Percentiles rank a stretch among this genome's conserved stretches.
Evolutionary conservation across 2,329 filamentous ascomycete species (phyloP).

Genomic region (Aspergillus tubingensis): DNA sequence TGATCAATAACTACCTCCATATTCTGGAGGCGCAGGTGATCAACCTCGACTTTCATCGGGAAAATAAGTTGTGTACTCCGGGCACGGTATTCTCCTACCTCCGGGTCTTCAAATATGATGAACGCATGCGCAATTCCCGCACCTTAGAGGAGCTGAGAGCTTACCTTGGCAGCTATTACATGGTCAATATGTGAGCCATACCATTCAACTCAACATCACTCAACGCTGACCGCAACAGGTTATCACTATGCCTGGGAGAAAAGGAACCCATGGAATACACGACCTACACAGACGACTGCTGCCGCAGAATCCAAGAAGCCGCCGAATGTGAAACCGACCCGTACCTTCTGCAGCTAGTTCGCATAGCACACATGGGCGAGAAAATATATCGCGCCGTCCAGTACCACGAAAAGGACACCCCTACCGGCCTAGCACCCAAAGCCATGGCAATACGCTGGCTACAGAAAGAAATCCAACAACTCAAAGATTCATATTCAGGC

Average conservation of each 20-base stretch:
- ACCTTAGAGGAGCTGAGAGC: constrained; percentile 57
- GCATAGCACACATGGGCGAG: constrained; percentile 54
- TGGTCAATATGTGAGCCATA: constrained; percentile 54
- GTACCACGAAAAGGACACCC: constrained; percentile 21
- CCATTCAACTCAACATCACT: neutral
- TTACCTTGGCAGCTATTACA: constrained; percentile 57
- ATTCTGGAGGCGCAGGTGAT: constrained; percentile 51
- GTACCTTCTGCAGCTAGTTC: constrained; percentile 51
- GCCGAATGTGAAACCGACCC: constrained; percentile 52
- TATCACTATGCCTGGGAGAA: constrained; percentile 40
- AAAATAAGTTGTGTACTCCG: neutral
- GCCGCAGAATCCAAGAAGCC: constrained; percentile 48
- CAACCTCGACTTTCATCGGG: constrained; percentile 43
- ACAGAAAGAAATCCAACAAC: constrained; percentile 42
- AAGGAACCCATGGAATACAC: constrained; percentile 56
- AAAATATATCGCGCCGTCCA: constrained; percentile 44
- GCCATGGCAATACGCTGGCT: constrained; percentile 46
- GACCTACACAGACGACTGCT: constrained; percentile 55
- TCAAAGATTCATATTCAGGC: constrained; percentile 19
- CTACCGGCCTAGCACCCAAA: constrained; percentile 20
- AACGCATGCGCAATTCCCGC: constrained; percentile 30
- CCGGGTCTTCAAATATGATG: constrained; percentile 12
- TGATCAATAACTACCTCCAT: constrained; percentile 50
- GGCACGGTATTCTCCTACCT: neutral
- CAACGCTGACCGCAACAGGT: constrained; percentile 13